Conservation (phyloP, 148 eudicot species). For the Cornus kousa region DNA sequence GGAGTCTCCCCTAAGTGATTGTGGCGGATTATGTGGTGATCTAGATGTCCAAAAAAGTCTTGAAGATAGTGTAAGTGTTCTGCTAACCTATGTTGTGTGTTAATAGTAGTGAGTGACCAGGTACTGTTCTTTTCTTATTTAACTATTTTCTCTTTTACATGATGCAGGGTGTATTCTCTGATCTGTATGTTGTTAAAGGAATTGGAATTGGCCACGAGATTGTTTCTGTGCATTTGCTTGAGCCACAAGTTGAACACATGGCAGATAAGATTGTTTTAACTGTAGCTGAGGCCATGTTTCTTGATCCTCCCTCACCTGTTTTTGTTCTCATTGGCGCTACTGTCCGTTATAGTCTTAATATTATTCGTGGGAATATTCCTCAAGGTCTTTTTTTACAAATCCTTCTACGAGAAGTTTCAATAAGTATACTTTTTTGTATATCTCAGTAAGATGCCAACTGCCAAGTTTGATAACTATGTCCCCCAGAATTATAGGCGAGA, state of each 20-base stretch:
- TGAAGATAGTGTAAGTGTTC: slow-evolving; percentile 69
- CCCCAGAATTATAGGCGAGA: not conserved
- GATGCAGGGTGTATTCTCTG: slow-evolving; percentile 75
- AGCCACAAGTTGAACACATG: slow-evolving; percentile 54
- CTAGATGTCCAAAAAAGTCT: slow-evolving; percentile 75
- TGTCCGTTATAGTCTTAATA: slow-evolving; percentile 64
- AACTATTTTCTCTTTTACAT: not conserved
- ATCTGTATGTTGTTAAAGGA: slow-evolving; percentile 78
- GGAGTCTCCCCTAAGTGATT: slow-evolving; percentile 87
- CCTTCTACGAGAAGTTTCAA: not conserved
- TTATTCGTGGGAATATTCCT: slow-evolving; percentile 75
- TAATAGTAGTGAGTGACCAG: not conserved
- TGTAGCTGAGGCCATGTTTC: slow-evolving; percentile 94
- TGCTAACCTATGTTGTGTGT: slow-evolving; percentile 7
- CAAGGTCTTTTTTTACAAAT: slow-evolving; percentile 38
- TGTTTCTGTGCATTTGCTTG: slow-evolving; percentile 78
- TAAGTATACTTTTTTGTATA: not conserved
- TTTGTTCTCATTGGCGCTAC: slow-evolving; percentile 82
- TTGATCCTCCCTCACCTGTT: slow-evolving; percentile 91
- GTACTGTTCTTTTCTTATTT: slow-evolving; percentile 13
- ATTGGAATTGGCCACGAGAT: slow-evolving; percentile 77
- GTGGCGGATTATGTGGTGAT: slow-evolving; percentile 89
- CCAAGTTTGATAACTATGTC: not conserved
- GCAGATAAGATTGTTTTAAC: slow-evolving; percentile 73
- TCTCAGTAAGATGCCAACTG: not conserved